phyloP scores from a whole-genome alignment of 2,329 filamentous ascomycete genomes.

The Exophiala mesophila region DNA sequence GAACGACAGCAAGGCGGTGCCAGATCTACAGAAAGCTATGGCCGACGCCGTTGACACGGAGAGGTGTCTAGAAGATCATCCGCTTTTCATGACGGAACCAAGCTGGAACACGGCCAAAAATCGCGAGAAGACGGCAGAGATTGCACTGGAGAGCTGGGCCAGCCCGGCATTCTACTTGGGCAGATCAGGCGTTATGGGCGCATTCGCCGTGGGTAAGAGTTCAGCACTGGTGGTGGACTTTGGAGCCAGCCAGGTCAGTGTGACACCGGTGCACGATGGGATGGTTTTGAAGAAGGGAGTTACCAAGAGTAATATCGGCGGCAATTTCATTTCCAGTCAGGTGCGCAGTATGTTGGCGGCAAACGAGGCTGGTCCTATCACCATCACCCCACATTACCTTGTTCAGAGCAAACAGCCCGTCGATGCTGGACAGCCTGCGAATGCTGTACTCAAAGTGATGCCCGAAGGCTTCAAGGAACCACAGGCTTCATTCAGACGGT shows the following conservation, averaged over 20 bases:
- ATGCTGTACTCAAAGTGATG: slow-evolving; percentile 70
- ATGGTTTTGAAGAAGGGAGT: slow-evolving; percentile 89
- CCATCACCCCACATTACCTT: slow-evolving; percentile 78
- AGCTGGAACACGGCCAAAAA: slow-evolving; percentile 86
- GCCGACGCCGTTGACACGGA: slow-evolving; percentile 60
- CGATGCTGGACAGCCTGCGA: slow-evolving; percentile 74
- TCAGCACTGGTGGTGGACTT: slow-evolving; percentile 90
- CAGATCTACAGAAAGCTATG: slow-evolving; percentile 55
- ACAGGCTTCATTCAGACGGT: slow-evolving; percentile 66
- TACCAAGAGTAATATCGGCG: slow-evolving; percentile 77
- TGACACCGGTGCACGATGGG: slow-evolving; percentile 89
- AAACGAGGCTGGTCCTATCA: slow-evolving; percentile 62
- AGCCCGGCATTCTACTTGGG: slow-evolving; percentile 92
- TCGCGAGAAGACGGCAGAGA: slow-evolving; percentile 89
- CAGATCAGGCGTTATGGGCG: slow-evolving; percentile 79
- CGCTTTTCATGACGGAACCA: slow-evolving; percentile 87
- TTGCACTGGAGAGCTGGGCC: slow-evolving; percentile 96
- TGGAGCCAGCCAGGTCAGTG: slow-evolving; percentile 79
- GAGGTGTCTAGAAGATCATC: slow-evolving; percentile 81
- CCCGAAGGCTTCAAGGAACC: slow-evolving; percentile 53
- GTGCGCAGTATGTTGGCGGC: slow-evolving; percentile 73
- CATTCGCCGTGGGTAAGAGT: slow-evolving; percentile 88
- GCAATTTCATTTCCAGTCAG: slow-evolving; percentile 85
- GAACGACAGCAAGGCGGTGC: slow-evolving; percentile 55
- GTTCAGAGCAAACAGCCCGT: slow-evolving; percentile 83